A percentile compares a stretch with the other conserved stretches of the same genome.
These are phyloP conservation scores for Cladosporium halotolerans DNA, from an alignment of 2,329 filamentous ascomycete genomes.

Conservation along the genomic window DNA sequence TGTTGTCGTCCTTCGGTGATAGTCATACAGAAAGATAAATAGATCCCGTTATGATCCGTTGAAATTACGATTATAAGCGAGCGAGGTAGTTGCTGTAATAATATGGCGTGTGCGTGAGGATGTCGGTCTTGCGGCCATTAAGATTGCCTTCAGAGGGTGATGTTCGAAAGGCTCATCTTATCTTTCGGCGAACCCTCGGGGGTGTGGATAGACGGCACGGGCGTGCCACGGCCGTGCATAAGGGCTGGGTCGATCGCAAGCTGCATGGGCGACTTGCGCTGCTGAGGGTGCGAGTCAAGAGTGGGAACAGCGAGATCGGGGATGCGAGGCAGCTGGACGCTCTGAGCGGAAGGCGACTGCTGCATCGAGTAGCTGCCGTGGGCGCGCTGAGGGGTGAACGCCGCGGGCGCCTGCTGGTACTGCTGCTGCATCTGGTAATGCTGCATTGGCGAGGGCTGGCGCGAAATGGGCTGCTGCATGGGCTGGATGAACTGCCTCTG, in stretches of 20 bases:
- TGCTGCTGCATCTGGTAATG: constrained; percentile 12
- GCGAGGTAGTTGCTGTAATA: constrained; percentile 1
- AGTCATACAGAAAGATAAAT: constrained; percentile 11
- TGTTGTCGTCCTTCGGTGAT: not conserved
- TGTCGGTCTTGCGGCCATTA: not conserved
- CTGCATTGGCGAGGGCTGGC: constrained; percentile 12
- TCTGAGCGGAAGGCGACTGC: constrained; percentile 16
- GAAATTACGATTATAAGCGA: constrained; percentile 13
- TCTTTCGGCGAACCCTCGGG: constrained; percentile 32
- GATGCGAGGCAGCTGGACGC: constrained; percentile 25
- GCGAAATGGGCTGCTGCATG: constrained; percentile 17
- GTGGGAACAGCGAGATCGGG: constrained; percentile 18
- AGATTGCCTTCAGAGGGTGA: constrained; percentile 21
- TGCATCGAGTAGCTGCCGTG: constrained; percentile 6
- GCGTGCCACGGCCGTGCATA: constrained; percentile 18
- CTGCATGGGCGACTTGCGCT: constrained; percentile 12
- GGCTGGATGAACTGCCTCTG: constrained; percentile 17
- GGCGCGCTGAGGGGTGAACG: constrained; percentile 1
- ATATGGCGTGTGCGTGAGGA: not conserved
- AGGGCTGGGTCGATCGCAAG: constrained; percentile 25
- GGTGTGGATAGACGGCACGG: constrained; percentile 20
- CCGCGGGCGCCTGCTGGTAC: constrained; percentile 6
- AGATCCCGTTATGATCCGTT: not conserved
- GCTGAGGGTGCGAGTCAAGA: constrained; percentile 10
- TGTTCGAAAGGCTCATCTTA: constrained; percentile 34